phyloP scores from a whole-genome alignment of 257 asterid species.

The Paulownia fortunei region DNA sequence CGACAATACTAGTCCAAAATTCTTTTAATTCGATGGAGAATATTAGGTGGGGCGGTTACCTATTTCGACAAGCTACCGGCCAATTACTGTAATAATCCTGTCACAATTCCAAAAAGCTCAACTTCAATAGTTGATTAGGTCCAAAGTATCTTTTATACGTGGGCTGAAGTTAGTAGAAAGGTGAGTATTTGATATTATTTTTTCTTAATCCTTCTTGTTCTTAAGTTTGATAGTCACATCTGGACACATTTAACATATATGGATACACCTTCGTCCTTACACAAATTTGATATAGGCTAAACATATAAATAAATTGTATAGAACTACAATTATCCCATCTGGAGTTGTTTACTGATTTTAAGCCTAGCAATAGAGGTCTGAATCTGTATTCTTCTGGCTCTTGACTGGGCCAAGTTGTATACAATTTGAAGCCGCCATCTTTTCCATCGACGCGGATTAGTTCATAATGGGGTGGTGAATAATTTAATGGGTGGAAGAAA shows the following conservation, averaged over 20 bases:
- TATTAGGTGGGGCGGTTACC: constrained; percentile 32
- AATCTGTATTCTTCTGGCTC: not conserved
- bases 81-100: constrained; percentile 5
- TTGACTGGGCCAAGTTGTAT: not conserved
- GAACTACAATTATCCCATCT: too few species aligned
- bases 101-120: constrained; percentile 22
- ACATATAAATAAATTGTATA: too few species aligned
- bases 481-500: not conserved
- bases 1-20: not conserved
- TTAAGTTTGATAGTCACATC: not conserved
- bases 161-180: not conserved
- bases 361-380: not conserved
- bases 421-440: not conserved
- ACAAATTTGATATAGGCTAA: too few species aligned
- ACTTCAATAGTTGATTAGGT: constrained; percentile 1
- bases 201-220: not conserved
- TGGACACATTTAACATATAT: too few species aligned
- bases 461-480: not conserved
- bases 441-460: not conserved
- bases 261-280: too few species aligned
- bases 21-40: not conserved
- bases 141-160: constrained; percentile 8
- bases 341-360: too few species aligned
- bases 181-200: not conserved
- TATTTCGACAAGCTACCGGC: constrained; percentile 26